Percentiles rank a stretch among this genome's conserved stretches.
These are phyloP conservation scores for Russula compacta DNA, from an alignment of 768 basidiomycete species.

Conservation along the genomic window DNA sequence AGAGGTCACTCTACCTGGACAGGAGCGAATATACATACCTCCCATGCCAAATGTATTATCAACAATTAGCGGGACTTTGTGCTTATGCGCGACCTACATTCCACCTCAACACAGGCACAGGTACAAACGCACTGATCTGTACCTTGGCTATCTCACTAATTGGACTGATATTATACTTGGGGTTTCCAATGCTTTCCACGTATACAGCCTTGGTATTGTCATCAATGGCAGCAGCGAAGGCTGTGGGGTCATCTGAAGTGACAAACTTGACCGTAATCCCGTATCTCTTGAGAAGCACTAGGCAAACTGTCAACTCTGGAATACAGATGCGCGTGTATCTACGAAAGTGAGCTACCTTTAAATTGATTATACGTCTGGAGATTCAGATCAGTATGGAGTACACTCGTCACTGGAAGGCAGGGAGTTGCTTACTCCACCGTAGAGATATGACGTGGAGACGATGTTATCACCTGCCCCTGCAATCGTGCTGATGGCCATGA, in stretches of 20 bases:
- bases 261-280: slow-evolving; percentile 62
- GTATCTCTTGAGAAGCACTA: slow-evolving; percentile 60
- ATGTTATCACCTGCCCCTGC: slow-evolving; percentile 68
- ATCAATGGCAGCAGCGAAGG: slow-evolving; percentile 60
- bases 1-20: background rate
- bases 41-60: slow-evolving; percentile 77
- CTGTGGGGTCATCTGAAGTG: slow-evolving; percentile 42
- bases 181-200: slow-evolving; percentile 75
- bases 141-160: slow-evolving; percentile 64
- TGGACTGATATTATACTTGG: slow-evolving; percentile 58
- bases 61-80: slow-evolving; percentile 69
- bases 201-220: slow-evolving; percentile 69
- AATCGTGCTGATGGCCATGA: slow-evolving; percentile 39
- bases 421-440: slow-evolving; percentile 48
- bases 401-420: background rate
- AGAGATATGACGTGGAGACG: slow-evolving; percentile 57
- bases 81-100: slow-evolving; percentile 54
- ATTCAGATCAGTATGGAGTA: background rate
- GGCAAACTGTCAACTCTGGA: background rate
- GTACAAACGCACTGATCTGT: background rate
- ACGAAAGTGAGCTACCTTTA: slow-evolving; percentile 35
- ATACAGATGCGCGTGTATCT: background rate
- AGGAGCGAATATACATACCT: slow-evolving; percentile 25
- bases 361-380: slow-evolving; percentile 62
- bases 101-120: background rate